These are phyloP conservation scores for Phoenix roebelenii DNA, from an alignment of 176 grass and related monocot species.

Conservation along the genomic window DNA sequence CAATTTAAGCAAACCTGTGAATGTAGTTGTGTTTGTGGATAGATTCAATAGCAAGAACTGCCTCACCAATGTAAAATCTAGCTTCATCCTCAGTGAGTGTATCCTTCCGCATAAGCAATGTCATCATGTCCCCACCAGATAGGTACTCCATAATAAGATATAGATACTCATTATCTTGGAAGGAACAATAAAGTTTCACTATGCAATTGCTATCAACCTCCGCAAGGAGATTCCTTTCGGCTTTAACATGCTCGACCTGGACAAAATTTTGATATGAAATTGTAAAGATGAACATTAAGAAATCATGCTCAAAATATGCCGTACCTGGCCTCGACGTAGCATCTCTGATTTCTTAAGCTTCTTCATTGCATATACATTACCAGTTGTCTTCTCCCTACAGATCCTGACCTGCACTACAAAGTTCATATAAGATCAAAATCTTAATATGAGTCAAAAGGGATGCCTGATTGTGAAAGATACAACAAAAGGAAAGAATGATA, in stretches of 20 bases:
- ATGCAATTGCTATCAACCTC: conserved; percentile 97
- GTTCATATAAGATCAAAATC: background rate
- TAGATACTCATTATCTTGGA: conserved; percentile 83
- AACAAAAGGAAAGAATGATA: too few relatives aligned
- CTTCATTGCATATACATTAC: conserved; percentile 96
- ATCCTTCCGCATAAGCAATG: conserved; percentile 94
- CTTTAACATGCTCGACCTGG: conserved; percentile 97
- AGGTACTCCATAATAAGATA: conserved; percentile 99
- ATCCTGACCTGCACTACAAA: conserved; percentile 69
- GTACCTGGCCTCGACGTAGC: conserved; percentile 93
- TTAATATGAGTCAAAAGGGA: too few relatives aligned
- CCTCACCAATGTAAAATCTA: conserved; percentile 83
- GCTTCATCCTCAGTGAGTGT: conserved; percentile 73
- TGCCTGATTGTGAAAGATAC: too few relatives aligned
- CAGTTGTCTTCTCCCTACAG: conserved; percentile 75
- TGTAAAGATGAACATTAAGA: background rate
- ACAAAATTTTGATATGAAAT: background rate
- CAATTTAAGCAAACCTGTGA: conserved; percentile 47
- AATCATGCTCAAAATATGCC: background rate
- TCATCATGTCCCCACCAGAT: conserved; percentile 98
- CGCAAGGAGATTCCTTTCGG: conserved; percentile 96
- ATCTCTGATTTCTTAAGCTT: conserved; percentile 97
- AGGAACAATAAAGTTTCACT: conserved; percentile 91
- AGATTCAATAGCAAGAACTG: conserved; percentile 81
- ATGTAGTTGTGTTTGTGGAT: conserved; percentile 97